Conservation (phyloP, 139 green algal species). For the Diplosphaera chodatii region DNA sequence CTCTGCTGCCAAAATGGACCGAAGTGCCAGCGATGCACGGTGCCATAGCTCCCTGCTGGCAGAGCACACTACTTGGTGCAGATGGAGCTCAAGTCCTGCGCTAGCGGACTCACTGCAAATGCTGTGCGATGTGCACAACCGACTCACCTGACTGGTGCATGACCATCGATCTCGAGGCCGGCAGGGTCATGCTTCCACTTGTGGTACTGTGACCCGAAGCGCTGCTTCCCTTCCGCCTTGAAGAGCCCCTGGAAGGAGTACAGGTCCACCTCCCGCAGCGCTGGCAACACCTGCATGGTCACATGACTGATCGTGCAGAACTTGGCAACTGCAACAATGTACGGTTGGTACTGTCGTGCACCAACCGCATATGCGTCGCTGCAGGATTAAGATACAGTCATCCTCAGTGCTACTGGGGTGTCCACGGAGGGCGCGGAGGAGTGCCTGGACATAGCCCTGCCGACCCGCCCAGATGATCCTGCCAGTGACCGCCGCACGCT, state of each 20-base stretch:
- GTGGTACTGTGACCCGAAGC: conserved; percentile 57
- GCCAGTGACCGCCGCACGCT: conserved; percentile 67
- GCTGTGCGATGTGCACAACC: too few relatives aligned
- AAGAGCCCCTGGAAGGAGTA: conserved; percentile 92
- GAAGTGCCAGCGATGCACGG: conserved; percentile 80
- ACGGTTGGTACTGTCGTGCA: too few relatives aligned
- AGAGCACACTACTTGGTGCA: too few relatives aligned
- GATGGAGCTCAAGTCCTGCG: too few relatives aligned
- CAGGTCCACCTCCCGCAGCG: conserved; percentile 88
- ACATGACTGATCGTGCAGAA: too few relatives aligned
- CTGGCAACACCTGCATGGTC: conserved; percentile 39
- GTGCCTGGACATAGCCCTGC: background rate
- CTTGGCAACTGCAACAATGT: too few relatives aligned
- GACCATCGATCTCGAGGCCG: conserved; percentile 81
- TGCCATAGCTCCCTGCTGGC: conserved; percentile 78
- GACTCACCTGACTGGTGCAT: conserved; percentile 61
- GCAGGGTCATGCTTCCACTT: conserved; percentile 73
- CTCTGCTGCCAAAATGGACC: conserved; percentile 47
- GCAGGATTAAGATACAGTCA: too few relatives aligned
- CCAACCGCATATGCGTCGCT: too few relatives aligned
- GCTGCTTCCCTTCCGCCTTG: conserved; percentile 75
- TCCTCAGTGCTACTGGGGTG: too few relatives aligned
- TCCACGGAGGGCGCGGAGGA: too few relatives aligned
- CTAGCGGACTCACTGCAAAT: too few relatives aligned
- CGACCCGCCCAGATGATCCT: conserved; percentile 67